phyloP scores from a whole-genome alignment of 306 rosid genomes.

The Neltuma alba region DNA sequence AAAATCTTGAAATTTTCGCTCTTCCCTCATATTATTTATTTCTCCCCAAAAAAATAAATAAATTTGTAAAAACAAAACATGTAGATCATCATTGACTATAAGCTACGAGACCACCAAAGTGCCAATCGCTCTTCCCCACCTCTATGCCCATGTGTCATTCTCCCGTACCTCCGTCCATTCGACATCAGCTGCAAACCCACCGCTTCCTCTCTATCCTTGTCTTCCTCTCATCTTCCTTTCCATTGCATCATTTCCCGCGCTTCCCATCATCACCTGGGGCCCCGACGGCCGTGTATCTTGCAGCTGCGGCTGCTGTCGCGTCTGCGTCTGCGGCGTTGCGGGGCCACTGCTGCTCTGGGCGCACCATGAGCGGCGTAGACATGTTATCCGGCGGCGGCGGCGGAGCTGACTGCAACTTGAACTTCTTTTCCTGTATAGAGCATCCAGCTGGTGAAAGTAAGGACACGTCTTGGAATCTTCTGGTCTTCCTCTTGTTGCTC shows the following conservation, averaged over 20 bases:
- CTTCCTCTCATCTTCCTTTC: conserved; percentile 48
- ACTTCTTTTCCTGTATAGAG: conserved; percentile 63
- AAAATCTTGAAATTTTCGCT: conserved; percentile 33
- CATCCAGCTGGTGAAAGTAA: conserved; percentile 74
- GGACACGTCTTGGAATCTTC: conserved; percentile 96
- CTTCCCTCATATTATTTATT: conserved; percentile 52
- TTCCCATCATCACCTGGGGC: conserved; percentile 42
- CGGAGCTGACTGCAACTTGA: conserved; percentile 23
- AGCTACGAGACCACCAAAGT: conserved; percentile 38
- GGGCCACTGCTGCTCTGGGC: conserved; percentile 99
- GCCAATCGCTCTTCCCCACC: conserved; percentile 28
- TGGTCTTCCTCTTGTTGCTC: conserved; percentile 76
- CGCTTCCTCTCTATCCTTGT: conserved; percentile 14
- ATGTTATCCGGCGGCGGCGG: conserved; percentile 43
- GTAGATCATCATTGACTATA: conserved; percentile 44
- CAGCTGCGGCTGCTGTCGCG: conserved; percentile 46
- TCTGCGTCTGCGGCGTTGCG: too few relatives aligned
- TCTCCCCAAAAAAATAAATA: conserved; percentile 61
- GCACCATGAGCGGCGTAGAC: conserved; percentile 75
- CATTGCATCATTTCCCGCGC: conserved; percentile 36
- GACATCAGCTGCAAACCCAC: neutral
- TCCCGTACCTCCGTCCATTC: conserved; percentile 9
- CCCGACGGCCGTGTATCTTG: neutral
- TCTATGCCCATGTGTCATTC: conserved; percentile 45
- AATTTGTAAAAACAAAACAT: conserved; percentile 53